Base-by-base conservation (phyloP, 257 asterid genomes). In the Fraxinus cuspidata region DNA sequence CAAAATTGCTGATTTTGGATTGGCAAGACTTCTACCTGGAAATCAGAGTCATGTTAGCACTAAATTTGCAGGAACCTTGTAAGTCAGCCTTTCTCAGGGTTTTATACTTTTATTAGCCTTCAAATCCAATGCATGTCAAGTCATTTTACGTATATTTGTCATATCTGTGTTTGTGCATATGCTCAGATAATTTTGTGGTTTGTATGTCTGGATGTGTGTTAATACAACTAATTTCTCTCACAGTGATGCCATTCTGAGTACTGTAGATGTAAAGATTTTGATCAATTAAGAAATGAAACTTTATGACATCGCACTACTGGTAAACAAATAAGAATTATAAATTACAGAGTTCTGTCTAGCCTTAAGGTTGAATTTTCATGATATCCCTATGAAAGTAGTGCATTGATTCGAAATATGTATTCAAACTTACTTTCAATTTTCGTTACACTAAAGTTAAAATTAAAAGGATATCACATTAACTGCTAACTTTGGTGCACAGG, bases 21-120 rank as follows among this genome's bases (percentile, higher is more conserved):
- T 94, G 83, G 97, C 88, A 11, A 90, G 90, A 82, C 95, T 92
- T 75, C 75, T 92, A 13, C 98, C 98, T 0, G 95, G 86, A 83
- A 88, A 90, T 78, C 88, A 82, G 86, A 89, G 88, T 44, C 97
- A 94, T 77, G 84, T 94, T 72, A 94, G 96, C 86, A 94, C 97
- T 49, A 92, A 84, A 84, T 94, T 94, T 86, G 97, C 97, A 1
- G 97, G 97, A 60, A 92, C 98, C 75, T 79, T 94, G 98, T 92
- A 85, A 81, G 97, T 81, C 53, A 68, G 44, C 21, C 15, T 25
- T 28, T 6, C 53, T 32, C 16, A 67, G 3, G 9, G 28, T 1
- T 44, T 73, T 31, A 31, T 31, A 31, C 34, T 31, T 31, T 31
- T 34, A 25, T 75, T 16, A 5, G 44, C 34, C 27, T 35, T 75